Percentiles rank a stretch among this genome's conserved stretches.
Evolutionary conservation across 345 rosid species (phyloP).

Genomic region (Dipteronia sinensis): DNA sequence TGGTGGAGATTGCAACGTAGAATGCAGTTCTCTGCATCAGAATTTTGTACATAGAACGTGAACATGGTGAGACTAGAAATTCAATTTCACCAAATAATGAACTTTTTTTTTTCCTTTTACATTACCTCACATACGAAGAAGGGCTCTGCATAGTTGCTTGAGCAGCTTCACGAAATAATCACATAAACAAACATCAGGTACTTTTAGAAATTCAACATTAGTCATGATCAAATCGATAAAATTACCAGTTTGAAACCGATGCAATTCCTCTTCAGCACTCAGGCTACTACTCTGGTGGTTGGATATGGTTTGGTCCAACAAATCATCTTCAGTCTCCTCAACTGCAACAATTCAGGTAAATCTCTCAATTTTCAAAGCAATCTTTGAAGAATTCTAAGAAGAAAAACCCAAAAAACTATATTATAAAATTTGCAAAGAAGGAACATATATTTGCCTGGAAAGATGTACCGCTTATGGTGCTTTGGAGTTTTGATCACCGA

Average conservation of each 20-base stretch:
- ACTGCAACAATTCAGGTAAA: conserved; percentile 27
- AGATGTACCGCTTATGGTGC: conserved; percentile 64
- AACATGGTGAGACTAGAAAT: neutral
- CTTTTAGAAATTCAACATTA: neutral
- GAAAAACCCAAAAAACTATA: neutral
- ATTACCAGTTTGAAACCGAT: conserved; percentile 46
- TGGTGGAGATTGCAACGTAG: conserved; percentile 35
- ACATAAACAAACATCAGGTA: conserved; percentile 1
- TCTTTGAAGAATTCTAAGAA: neutral
- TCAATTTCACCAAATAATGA: conserved; percentile 8
- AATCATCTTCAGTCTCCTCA: conserved; percentile 21
- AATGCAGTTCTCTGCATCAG: conserved; percentile 36
- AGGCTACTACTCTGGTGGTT: conserved; percentile 26
- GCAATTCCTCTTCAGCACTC: conserved; percentile 35
- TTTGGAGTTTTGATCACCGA: conserved; percentile 44
- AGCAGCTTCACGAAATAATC: conserved; percentile 32
- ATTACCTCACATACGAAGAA: conserved; percentile 38
- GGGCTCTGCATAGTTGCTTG: conserved; percentile 42
- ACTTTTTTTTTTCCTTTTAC: conserved; percentile 2
- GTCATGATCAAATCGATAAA: neutral
- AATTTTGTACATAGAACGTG: neutral
- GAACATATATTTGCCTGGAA: conserved; percentile 54
- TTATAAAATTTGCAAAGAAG: neutral
- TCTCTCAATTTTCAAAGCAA: neutral
- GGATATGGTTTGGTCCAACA: conserved; percentile 19